Conservation (phyloP, 2,329 filamentous ascomycete species). For the Aureobasidium melanogenum region DNA sequence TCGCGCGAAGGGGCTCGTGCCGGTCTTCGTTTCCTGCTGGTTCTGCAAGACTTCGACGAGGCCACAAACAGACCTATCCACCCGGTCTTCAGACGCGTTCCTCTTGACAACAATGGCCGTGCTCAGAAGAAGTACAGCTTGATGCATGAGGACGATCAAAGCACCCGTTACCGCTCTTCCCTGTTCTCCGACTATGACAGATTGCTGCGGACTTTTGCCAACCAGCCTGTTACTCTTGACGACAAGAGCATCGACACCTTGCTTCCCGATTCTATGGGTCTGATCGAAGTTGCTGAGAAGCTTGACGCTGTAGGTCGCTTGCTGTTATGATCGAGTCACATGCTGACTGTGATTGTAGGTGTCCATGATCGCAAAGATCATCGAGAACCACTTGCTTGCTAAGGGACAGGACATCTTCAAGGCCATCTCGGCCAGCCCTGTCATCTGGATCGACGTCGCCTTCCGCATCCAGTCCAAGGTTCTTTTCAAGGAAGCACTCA, state of each 20-base stretch:
- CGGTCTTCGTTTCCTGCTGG: conserved; percentile 18
- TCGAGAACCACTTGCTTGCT: conserved; percentile 40
- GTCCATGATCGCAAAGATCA: conserved; percentile 33
- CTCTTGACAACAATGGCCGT: conserved; percentile 17
- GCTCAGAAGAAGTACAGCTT: background rate
- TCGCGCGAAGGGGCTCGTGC: conserved; percentile 11
- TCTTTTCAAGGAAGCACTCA: conserved; percentile 37
- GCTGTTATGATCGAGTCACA: too few species aligned
- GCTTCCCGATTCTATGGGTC: conserved; percentile 31
- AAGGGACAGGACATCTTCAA: conserved; percentile 39
- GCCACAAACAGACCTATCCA: conserved; percentile 2
- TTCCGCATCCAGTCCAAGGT: conserved; percentile 36
- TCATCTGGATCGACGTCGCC: conserved; percentile 38
- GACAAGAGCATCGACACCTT: conserved; percentile 30
- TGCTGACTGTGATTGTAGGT: conserved; percentile 15
- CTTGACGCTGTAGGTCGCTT: conserved; percentile 30
- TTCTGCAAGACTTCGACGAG: conserved; percentile 15
- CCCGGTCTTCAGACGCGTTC: conserved; percentile 11
- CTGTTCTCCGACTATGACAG: conserved; percentile 31
- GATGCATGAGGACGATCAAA: background rate
- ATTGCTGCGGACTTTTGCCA: conserved; percentile 41
- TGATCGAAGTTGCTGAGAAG: conserved; percentile 39
- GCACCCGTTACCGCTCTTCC: background rate
- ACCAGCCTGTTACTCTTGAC: conserved; percentile 32
- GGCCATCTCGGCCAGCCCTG: conserved; percentile 34